Percentiles rank a stretch among this genome's conserved stretches.
Evolutionary conservation across 495 filamentous ascomycete genomes (phyloP).

Genomic region (Penicillium pulvis): DNA sequence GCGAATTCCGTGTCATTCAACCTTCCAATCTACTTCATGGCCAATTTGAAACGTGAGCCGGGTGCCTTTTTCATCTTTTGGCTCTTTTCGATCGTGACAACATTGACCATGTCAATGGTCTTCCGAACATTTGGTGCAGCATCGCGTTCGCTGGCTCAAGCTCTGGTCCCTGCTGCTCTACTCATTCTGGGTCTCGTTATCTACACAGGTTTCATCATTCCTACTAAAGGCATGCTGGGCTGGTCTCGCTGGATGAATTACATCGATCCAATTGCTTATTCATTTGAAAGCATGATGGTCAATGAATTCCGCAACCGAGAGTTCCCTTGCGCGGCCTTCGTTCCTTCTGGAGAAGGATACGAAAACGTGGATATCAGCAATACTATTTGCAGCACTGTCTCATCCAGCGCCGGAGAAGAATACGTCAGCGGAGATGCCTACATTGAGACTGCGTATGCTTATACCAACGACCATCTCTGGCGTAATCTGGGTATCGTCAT

Average conservation of each 20-base stretch:
- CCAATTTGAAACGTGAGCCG: neutral
- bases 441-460: conserved; percentile 59
- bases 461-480: conserved; percentile 67
- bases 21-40: conserved; percentile 4
- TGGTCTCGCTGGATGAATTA: conserved; percentile 92
- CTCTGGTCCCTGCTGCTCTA: conserved; percentile 78
- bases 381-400: conserved; percentile 62
- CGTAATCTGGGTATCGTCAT: conserved; percentile 81
- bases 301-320: conserved; percentile 77
- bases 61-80: conserved; percentile 10
- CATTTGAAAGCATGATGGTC: conserved; percentile 84
- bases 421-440: conserved; percentile 71
- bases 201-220: conserved; percentile 89
- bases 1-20: neutral
- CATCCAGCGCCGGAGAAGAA: conserved; percentile 39
- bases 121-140: conserved; percentile 84
- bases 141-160: conserved; percentile 78
- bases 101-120: conserved; percentile 71
- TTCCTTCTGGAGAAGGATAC: conserved; percentile 60
- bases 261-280: conserved; percentile 80
- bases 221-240: conserved; percentile 65
- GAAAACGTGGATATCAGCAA: conserved; percentile 30
- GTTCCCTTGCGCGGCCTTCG: conserved; percentile 62
- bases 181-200: conserved; percentile 82
- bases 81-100: conserved; percentile 69